Evolutionary conservation across 306 rosid genomes (phyloP).

Genomic region (Prunus mira): DNA sequence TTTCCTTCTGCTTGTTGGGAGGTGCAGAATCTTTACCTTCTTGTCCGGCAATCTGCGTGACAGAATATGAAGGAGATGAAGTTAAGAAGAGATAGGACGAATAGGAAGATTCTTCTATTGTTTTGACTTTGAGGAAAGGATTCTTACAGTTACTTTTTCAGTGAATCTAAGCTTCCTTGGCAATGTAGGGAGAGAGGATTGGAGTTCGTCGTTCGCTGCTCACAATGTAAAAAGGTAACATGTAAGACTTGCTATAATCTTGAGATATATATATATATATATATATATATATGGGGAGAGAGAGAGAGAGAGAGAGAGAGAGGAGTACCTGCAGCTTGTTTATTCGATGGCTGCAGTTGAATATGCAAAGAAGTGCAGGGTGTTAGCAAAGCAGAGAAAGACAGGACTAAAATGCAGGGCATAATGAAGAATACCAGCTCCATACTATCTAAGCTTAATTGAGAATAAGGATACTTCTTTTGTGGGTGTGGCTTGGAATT

Average conservation of each 20-base stretch:
- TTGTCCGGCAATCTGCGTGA: constrained; percentile 32
- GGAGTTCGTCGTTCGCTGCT: constrained; percentile 20
- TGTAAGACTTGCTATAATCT: neutral
- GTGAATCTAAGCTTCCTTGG: constrained; percentile 57
- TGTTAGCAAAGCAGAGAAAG: constrained; percentile 35
- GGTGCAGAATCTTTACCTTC: constrained; percentile 26
- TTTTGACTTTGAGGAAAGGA: neutral
- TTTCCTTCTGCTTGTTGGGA: constrained; percentile 20
- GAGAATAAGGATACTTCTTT: constrained; percentile 11
- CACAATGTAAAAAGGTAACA: neutral
- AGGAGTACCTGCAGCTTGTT: constrained; percentile 34
- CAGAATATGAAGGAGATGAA: neutral
- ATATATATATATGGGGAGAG: too few relatives aligned
- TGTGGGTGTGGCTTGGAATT: neutral
- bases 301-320: neutral
- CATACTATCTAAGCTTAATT: constrained; percentile 18
- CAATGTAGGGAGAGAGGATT: constrained; percentile 35
- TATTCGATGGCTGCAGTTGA: constrained; percentile 25
- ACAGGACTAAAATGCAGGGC: constrained; percentile 29
- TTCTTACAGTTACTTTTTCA: constrained; percentile 33
- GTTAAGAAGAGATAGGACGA: neutral
- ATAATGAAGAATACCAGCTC: constrained; percentile 29
- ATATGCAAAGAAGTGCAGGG: constrained; percentile 42
- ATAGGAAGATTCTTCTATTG: neutral
- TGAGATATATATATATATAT: too few relatives aligned